Conservation (phyloP, 2,329 filamentous ascomycete genomes). For the Rutstroemia sp. region DNA sequence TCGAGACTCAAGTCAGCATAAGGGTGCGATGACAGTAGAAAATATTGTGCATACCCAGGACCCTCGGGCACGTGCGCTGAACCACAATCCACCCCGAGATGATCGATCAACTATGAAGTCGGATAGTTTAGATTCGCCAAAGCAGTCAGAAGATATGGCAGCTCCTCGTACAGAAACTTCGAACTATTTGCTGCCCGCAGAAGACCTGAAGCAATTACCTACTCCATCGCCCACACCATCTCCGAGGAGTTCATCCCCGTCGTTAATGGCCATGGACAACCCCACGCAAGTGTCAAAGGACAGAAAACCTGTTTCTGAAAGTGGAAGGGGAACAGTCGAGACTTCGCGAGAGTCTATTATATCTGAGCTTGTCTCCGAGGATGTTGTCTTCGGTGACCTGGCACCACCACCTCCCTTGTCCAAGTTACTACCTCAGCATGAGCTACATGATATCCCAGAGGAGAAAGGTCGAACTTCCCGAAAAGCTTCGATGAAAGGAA, state of each 20-base stretch:
- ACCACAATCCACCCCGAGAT: not conserved
- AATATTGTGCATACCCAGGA: not conserved
- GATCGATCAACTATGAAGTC: not conserved
- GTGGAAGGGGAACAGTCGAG: not conserved
- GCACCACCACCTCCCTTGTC: constrained; percentile 18
- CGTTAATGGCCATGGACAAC: constrained; percentile 12
- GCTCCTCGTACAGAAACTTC: not conserved
- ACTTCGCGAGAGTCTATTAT: not conserved
- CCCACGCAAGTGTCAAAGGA: not conserved
- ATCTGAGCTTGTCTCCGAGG: not conserved
- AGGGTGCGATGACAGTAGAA: constrained; percentile 3
- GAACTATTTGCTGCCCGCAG: not conserved
- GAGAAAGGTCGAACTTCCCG: constrained; percentile 20
- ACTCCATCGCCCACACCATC: constrained; percentile 25
- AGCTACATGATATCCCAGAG: constrained; percentile 26
- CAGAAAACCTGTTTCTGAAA: constrained; percentile 1
- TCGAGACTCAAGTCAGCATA: too few relatives aligned
- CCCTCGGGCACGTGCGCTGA: not conserved
- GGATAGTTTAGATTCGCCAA: not conserved
- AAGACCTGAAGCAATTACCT: constrained; percentile 15
- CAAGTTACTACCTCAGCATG: constrained; percentile 17
- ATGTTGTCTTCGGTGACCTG: not conserved
- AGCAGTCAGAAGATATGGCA: not conserved
- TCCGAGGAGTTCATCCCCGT: constrained; percentile 20
- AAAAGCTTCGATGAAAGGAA: constrained; percentile 19